A percentile compares a stretch with the other conserved stretches of the same genome.
These are phyloP conservation scores for Aegle marmelos DNA, from an alignment of 345 rosid genomes.

Conservation along the genomic window DNA sequence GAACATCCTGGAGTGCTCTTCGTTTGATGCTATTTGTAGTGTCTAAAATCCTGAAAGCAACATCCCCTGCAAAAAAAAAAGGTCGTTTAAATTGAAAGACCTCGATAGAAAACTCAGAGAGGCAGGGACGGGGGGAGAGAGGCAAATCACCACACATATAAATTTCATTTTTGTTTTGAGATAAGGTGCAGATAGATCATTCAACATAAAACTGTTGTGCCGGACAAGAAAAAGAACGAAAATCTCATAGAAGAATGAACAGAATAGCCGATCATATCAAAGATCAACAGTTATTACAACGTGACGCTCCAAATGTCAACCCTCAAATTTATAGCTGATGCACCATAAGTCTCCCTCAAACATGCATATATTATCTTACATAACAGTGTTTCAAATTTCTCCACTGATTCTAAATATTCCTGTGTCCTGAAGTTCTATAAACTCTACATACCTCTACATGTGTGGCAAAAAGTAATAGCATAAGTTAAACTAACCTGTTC, in stretches of 20 bases:
- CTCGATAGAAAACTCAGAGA: neutral
- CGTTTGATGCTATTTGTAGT: slow-evolving; percentile 45
- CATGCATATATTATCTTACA: neutral
- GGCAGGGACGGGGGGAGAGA: neutral
- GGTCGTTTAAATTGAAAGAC: slow-evolving; percentile 8
- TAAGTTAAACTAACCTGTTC: slow-evolving; percentile 54
- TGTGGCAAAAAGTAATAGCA: neutral
- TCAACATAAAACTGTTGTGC: neutral
- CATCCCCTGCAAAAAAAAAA: slow-evolving; percentile 68
- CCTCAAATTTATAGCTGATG: neutral
- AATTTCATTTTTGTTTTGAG: neutral
- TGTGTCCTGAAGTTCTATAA: neutral
- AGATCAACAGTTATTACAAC: no score
- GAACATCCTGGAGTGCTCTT: slow-evolving; percentile 58
- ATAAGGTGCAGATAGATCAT: neutral
- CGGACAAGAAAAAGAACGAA: no score
- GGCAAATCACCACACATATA: neutral
- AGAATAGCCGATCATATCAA: no score
- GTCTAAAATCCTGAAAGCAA: slow-evolving; percentile 86
- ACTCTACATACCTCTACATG: neutral
- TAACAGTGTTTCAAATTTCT: neutral
- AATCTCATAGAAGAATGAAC: no score
- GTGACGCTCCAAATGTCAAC: neutral
- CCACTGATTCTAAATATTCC: neutral
- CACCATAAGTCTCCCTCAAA: neutral